phyloP scores from a whole-genome alignment of 2,329 filamentous ascomycete genomes.

The Alternaria gansuensis region DNA sequence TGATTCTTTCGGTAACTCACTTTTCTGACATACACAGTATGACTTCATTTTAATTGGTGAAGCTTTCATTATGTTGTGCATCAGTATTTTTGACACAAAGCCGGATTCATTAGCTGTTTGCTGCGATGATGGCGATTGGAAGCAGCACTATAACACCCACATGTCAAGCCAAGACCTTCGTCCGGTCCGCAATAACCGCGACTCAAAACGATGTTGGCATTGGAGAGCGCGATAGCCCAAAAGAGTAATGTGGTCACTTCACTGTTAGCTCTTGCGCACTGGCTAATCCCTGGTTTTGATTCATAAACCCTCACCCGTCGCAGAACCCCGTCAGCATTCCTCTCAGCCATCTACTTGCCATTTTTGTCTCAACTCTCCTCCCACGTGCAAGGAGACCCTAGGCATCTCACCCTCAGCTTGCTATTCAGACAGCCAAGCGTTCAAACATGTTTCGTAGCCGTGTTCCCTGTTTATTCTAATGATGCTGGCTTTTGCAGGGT shows the following conservation, averaged over 20 bases:
- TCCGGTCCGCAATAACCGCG: neutral
- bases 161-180: neutral
- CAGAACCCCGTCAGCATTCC: neutral
- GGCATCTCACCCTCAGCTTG: neutral
- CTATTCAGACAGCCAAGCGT: neutral
- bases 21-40: neutral
- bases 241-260: conserved; percentile 9
- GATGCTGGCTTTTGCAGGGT: neutral
- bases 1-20: neutral
- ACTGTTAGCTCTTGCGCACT: neutral
- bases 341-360: neutral
- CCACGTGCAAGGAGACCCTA: neutral
- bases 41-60: neutral
- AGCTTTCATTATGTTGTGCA: neutral
- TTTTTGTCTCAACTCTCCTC: neutral
- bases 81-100: neutral
- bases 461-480: neutral
- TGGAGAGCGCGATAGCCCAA: neutral
- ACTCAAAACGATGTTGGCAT: neutral
- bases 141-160: neutral
- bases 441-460: neutral
- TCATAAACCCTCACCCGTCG: neutral
- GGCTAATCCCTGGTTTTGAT: neutral
- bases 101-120: neutral
- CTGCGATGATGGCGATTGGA: neutral